A percentile compares a stretch with the other conserved stretches of the same genome.
phyloP scores from a whole-genome alignment of 371 early-diverging fungal genomes.

The Mortierella sp. region DNA sequence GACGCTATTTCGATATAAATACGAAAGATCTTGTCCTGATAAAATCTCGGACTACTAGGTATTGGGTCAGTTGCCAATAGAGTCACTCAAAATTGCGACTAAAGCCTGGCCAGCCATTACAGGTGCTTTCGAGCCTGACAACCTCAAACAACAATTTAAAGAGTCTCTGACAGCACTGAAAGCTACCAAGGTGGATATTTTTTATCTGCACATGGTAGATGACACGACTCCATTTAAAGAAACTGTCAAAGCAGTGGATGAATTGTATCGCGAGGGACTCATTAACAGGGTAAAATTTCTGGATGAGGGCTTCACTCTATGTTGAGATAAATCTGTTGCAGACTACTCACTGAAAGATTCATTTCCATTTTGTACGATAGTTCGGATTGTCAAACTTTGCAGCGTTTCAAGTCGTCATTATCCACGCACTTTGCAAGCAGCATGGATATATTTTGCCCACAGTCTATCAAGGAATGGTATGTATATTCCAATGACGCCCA shows the following conservation, averaged over 20 bases:
- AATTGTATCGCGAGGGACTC: slow-evolving; percentile 3
- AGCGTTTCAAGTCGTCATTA: neutral
- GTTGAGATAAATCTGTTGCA: neutral
- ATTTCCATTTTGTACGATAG: neutral
- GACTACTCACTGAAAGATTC: neutral
- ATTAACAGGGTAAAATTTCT: slow-evolving; percentile 7
- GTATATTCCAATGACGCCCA: neutral
- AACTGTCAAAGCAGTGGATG: slow-evolving; percentile 11
- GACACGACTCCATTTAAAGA: slow-evolving; percentile 1
- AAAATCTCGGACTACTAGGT: neutral
- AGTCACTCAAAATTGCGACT: slow-evolving; percentile 7
- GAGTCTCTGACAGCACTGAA: neutral
- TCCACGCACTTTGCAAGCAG: neutral
- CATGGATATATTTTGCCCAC: slow-evolving; percentile 1
- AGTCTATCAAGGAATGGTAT: neutral
- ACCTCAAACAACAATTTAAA: neutral
- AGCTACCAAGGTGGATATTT: neutral
- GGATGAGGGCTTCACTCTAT: neutral
- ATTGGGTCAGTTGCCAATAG: neutral
- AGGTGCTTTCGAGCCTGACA: neutral
- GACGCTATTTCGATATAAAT: too few species aligned
- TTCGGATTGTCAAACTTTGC: neutral
- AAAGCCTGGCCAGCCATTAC: slow-evolving; percentile 5
- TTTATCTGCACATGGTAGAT: slow-evolving; percentile 18
- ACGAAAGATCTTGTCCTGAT: too few species aligned